phyloP scores from a whole-genome alignment of 495 filamentous ascomycete genomes.

The Lophiostoma macrostomum region DNA sequence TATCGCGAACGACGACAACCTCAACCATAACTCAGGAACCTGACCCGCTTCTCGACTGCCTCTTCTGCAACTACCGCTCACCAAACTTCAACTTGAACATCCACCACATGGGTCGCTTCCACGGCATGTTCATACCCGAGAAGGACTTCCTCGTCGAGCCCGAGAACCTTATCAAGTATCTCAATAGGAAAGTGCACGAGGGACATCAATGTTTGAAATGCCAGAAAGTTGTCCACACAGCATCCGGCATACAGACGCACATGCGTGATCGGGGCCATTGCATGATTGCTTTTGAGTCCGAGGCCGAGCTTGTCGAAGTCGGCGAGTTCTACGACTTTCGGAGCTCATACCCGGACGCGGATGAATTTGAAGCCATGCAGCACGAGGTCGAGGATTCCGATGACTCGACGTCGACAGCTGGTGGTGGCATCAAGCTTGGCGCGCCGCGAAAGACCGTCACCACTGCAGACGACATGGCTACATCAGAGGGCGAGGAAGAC shows the following conservation, averaged over 20 bases:
- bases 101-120: slow-evolving; percentile 83
- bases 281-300: slow-evolving; percentile 87
- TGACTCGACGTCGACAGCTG: slow-evolving; percentile 44
- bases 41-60: slow-evolving; percentile 61
- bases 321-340: slow-evolving; percentile 99
- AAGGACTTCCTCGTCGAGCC: slow-evolving; percentile 73
- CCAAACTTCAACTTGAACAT: slow-evolving; percentile 69
- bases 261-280: slow-evolving; percentile 97
- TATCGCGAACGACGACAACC: slow-evolving; percentile 13
- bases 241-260: slow-evolving; percentile 79
- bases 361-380: slow-evolving; percentile 39
- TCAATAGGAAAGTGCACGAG: slow-evolving; percentile 70
- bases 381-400: slow-evolving; percentile 44
- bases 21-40: slow-evolving; percentile 12
- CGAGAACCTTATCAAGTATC: slow-evolving; percentile 74
- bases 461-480: slow-evolving; percentile 11
- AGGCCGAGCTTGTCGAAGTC: slow-evolving; percentile 89
- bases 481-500: slow-evolving; percentile 39
- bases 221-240: slow-evolving; percentile 68
- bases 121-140: slow-evolving; percentile 97
- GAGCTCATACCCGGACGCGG: slow-evolving; percentile 82
- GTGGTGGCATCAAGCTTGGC: slow-evolving; percentile 59
- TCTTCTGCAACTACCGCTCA: slow-evolving; percentile 86
- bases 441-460: slow-evolving; percentile 27
- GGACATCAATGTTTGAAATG: slow-evolving; percentile 83